A percentile compares a stretch with the other conserved stretches of the same genome.
Conservation (phyloP, 176 grass and related monocot species). For the Stipa capillata region DNA sequence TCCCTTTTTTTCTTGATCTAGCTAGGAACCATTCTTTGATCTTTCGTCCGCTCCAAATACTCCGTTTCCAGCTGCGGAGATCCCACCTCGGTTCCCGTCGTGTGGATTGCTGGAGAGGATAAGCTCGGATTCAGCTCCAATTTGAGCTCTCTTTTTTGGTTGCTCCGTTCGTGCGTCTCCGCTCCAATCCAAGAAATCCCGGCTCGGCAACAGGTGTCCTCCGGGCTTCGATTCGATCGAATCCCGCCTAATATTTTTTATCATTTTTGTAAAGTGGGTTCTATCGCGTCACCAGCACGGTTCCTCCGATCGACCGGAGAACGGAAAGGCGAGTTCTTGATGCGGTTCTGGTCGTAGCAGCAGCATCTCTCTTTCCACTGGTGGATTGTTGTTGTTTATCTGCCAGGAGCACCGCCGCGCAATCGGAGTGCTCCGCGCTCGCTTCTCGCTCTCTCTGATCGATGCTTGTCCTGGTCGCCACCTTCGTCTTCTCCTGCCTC, state of each 20-base stretch:
- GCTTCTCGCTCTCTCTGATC: constrained; percentile 12
- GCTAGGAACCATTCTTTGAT: constrained; percentile 46
- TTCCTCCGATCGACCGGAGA: constrained; percentile 19
- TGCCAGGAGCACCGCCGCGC: constrained; percentile 26
- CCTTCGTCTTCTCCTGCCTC: constrained; percentile 49
- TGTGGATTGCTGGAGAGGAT: neutral
- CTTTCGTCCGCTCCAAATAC: constrained; percentile 27
- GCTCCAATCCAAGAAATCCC: constrained; percentile 2
- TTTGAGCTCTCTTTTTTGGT: neutral
- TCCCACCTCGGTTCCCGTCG: neutral
- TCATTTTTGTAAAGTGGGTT: constrained; percentile 46
- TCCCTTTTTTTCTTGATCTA: constrained; percentile 12
- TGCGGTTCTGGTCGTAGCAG: constrained; percentile 21
- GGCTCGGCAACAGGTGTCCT: constrained; percentile 45
- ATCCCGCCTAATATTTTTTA: constrained; percentile 37
- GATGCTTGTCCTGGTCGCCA: constrained; percentile 70
- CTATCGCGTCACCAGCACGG: constrained; percentile 56
- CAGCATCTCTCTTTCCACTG: constrained; percentile 15
- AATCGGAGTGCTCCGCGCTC: constrained; percentile 1
- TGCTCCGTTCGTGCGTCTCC: neutral
- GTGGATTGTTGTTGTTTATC: constrained; percentile 23
- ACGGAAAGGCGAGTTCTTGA: constrained; percentile 27
- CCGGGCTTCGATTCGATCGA: constrained; percentile 56
- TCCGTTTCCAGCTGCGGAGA: constrained; percentile 24
- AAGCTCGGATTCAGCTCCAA: constrained; percentile 24